Evolutionary conservation across 345 rosid genomes (phyloP), one percentile per base, ranked within the genome.

Genomic region (Salix viminalis): DNA sequence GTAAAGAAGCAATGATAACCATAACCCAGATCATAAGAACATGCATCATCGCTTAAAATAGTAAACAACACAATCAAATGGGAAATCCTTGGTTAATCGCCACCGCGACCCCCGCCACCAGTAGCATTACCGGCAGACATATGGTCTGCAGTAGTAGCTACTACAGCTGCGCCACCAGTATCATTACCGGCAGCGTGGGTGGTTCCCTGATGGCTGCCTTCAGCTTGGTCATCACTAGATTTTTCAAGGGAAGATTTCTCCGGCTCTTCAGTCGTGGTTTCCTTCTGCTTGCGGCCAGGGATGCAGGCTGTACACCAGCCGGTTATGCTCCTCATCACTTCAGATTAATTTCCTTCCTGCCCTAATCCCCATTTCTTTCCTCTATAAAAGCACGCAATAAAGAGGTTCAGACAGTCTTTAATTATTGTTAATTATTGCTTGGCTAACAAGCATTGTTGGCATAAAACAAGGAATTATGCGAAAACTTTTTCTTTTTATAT

Each of bases 271-370:
- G 1, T 56, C 75, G 56, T 66, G 48, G 16, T 64, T 50, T 69
- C 77, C 19, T 69, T 77, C 70, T 65, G 72, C 72, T 77, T 69
- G 21, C 18, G 19, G 44, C 71, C 48, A 5, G 81, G 77, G 46
- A 81, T 46, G 75, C 84, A 81, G 54, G 68, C 66, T 44, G 62
- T 23, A 58, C 81, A 81, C 60, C 77, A 23, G 54, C 68, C 70
- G n/a, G 70, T 70, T 69, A 42, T 30, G 65, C 72, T 56, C 69
- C 56, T 70, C 75, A 70, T 71, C 23, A 23, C 23, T 69, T 42
- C 65, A 19, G 36, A 18, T 37, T 15, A 58, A 58, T 58, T n/a
- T 58, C 52, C 65, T 54, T 14, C 67, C 19, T 16, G 3, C 36
- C 18, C 46, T 9, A 42, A 42, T 42, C 13, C 12, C 39, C 56